phyloP scores from a whole-genome alignment of 2,329 filamentous ascomycete genomes.

The Aspergillus fumigatiaffinis region DNA sequence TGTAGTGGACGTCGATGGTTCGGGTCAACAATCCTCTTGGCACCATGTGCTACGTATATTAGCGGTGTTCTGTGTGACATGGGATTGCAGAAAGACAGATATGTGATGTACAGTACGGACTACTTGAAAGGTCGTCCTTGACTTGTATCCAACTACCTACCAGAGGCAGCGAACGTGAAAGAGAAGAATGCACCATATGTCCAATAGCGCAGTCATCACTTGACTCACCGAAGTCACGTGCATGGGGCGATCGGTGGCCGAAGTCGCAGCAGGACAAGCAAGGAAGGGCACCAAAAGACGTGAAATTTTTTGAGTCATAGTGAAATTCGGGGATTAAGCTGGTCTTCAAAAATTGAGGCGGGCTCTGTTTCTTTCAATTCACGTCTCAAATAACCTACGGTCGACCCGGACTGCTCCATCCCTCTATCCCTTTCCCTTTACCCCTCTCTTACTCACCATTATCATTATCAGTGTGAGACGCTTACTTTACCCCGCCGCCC shows the following conservation, averaged over 20 bases:
- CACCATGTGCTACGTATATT: too few relatives aligned
- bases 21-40: too few relatives aligned
- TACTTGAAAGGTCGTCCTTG: too few relatives aligned
- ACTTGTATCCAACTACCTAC: not conserved
- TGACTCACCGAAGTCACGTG: constrained; percentile 29
- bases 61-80: not conserved
- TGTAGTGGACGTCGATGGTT: not conserved
- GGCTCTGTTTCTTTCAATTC: not conserved
- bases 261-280: not conserved
- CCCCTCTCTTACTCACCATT: not conserved
- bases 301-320: not conserved
- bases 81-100: not conserved
- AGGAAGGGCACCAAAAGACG: not conserved
- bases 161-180: not conserved
- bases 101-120: not conserved
- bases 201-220: not conserved
- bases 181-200: not conserved
- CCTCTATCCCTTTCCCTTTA: not conserved
- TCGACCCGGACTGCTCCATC: not conserved
- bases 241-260: not conserved
- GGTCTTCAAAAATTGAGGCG: not conserved
- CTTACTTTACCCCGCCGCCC: constrained; percentile 18
- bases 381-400: not conserved
- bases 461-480: not conserved
- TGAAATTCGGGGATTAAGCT: not conserved